Base-by-base conservation (phyloP, 1,284 basidiomycete genomes). In the Cryptococcus depauperatus region DNA sequence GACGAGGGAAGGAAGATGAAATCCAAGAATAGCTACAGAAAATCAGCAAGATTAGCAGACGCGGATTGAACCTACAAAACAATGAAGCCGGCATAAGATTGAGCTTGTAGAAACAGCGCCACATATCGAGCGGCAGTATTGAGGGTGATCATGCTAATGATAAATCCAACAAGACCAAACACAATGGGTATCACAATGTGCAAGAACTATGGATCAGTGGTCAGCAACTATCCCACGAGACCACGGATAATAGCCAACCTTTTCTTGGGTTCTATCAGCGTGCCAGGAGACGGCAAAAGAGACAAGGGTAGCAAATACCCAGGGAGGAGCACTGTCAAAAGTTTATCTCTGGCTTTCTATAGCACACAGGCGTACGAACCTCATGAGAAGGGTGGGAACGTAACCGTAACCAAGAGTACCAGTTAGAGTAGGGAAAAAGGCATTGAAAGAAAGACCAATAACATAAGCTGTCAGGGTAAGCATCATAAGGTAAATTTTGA, bases 311-410 rank as follows among this genome's bases (percentile, higher is more conserved):
- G 83, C 77, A 62, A 85, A 79, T 11, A 79, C 69, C 78, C 82
- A 89, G 3, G 85, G 85, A 63, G 81, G 64, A 55, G 84, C 82
- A 75, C 80, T 43, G 76, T 84, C 71, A 33, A 84, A n/a, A n/a
- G 6, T 11, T 33, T 33, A 4, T 33, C 19, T 33, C 32, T 4
- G n/a, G n/a, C 10, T 11, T 33, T 33, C 10, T 4, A n/a, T 33
- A 14, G n/a, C 10, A 6, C 32, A 11, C 10, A 33, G 19, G n/a
- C 19, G n/a, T n/a, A n/a, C n/a, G n/a, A 14, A 37, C 35, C 80
- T 45, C 76, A 84, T 73, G 35, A 84, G 69, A 3, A 84, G 68
- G 11, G 77, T 80, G 26, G 77, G 67, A 1, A 77, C 80, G 3
- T 77, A 79, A 19, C 57, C 68, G 68, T 78, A 84, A 3, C 81